Percentiles rank a stretch among this genome's conserved stretches.
phyloP scores from a whole-genome alignment of 2,329 filamentous ascomycete genomes.

The Fusarium luffae region DNA sequence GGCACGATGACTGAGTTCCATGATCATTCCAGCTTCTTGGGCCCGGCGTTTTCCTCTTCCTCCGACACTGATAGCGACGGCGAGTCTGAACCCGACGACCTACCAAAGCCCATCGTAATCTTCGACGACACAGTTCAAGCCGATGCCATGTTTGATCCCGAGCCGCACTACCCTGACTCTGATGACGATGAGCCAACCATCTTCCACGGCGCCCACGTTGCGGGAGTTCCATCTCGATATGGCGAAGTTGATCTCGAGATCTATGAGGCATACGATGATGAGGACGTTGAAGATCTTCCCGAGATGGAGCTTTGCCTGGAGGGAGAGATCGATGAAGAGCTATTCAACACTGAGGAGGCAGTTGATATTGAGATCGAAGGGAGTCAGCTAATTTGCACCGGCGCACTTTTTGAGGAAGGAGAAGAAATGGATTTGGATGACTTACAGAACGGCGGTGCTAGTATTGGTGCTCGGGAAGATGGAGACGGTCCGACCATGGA shows the following conservation, averaged over 20 bases:
- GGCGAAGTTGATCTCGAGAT: slow-evolving; percentile 47
- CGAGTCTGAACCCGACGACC: slow-evolving; percentile 1
- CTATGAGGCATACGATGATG: slow-evolving; percentile 44
- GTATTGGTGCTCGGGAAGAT: neutral
- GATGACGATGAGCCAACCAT: slow-evolving; percentile 40
- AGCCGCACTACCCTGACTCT: slow-evolving; percentile 38
- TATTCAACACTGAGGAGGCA: slow-evolving; percentile 36
- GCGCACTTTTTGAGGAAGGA: slow-evolving; percentile 23
- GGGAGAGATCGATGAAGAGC: slow-evolving; percentile 40
- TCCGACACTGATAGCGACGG: slow-evolving; percentile 1
- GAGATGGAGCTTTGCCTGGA: slow-evolving; percentile 49
- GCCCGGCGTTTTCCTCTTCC: neutral
- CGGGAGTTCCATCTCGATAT: slow-evolving; percentile 1
- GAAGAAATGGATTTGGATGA: slow-evolving; percentile 5
- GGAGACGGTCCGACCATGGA: neutral
- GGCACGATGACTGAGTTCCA: too few relatives aligned
- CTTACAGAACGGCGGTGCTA: neutral
- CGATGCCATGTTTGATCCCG: slow-evolving; percentile 36
- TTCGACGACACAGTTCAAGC: slow-evolving; percentile 26
- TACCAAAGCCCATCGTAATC: neutral
- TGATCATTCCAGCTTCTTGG: neutral
- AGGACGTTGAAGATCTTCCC: slow-evolving; percentile 42
- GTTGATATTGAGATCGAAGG: slow-evolving; percentile 47
- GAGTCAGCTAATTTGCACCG: slow-evolving; percentile 34
- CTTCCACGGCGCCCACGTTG: slow-evolving; percentile 45